These are phyloP conservation scores for Cladosporium halotolerans DNA, from an alignment of 2,329 filamentous ascomycete species.

Conservation along the genomic window DNA sequence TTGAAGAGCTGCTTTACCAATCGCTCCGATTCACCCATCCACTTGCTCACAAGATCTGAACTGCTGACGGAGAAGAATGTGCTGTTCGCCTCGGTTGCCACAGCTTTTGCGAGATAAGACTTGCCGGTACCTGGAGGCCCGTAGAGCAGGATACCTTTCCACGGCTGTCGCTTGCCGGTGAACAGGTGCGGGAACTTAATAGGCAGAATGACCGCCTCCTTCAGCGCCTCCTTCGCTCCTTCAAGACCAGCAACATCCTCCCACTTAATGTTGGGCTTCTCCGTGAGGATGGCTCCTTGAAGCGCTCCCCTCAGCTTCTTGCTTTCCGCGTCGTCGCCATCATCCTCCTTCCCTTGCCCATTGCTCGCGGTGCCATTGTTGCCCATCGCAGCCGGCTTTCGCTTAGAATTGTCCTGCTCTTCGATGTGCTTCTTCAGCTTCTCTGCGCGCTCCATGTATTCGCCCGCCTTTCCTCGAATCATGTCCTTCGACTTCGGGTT, in stretches of 20 bases:
- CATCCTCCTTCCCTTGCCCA: slow-evolving; percentile 57
- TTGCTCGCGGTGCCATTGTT: slow-evolving; percentile 62
- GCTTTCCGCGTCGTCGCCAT: slow-evolving; percentile 63
- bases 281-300: slow-evolving; percentile 84
- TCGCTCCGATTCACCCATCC: slow-evolving; percentile 99
- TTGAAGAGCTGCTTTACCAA: slow-evolving; percentile 96
- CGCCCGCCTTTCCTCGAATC: slow-evolving; percentile 87
- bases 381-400: slow-evolving; percentile 66
- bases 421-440: slow-evolving; percentile 90
- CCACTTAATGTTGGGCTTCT: slow-evolving; percentile 95
- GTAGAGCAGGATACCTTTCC: slow-evolving; percentile 96
- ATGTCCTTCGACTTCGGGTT: slow-evolving; percentile 95
- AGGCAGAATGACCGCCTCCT: slow-evolving; percentile 93
- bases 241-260: slow-evolving; percentile 96
- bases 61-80: slow-evolving; percentile 98
- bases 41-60: slow-evolving; percentile 95
- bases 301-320: slow-evolving; percentile 93
- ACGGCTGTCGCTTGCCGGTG: slow-evolving; percentile 90
- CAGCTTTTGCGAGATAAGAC: slow-evolving; percentile 93
- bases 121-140: slow-evolving; percentile 96
- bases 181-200: slow-evolving; percentile 98
- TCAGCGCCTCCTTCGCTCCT: slow-evolving; percentile 88
- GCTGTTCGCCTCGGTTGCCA: slow-evolving; percentile 96
- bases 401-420: slow-evolving; percentile 59
- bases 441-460: slow-evolving; percentile 98